These are phyloP conservation scores for Lactarius quietus DNA, from an alignment of 768 basidiomycete genomes.

Conservation along the genomic window DNA sequence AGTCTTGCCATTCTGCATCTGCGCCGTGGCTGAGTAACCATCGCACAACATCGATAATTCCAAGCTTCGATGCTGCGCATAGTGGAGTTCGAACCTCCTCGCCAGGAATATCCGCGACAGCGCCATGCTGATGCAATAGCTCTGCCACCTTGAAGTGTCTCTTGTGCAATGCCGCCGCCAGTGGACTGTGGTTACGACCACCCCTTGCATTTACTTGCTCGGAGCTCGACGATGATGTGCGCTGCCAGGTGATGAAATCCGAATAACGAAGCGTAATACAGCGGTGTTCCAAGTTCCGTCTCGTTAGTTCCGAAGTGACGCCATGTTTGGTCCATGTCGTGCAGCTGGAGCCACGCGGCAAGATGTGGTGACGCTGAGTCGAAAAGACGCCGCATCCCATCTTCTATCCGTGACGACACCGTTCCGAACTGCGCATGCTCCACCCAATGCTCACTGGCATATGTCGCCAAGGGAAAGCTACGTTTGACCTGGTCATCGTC, in stretches of 20 bases:
- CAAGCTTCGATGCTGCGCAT: too few relatives aligned
- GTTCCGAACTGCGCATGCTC: not conserved
- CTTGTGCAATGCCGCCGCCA: too few relatives aligned
- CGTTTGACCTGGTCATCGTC: not conserved
- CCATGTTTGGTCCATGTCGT: not conserved
- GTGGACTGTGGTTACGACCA: not conserved
- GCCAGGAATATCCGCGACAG: not conserved
- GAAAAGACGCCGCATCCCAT: not conserved
- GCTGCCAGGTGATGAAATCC: not conserved
- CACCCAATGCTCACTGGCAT: not conserved
- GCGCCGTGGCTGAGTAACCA: too few relatives aligned
- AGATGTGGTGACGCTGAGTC: not conserved
- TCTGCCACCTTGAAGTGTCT: too few relatives aligned
- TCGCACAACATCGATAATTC: too few relatives aligned
- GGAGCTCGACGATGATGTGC: too few relatives aligned
- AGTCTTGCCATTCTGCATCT: too few relatives aligned
- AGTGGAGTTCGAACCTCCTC: too few relatives aligned
- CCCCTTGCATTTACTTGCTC: too few relatives aligned
- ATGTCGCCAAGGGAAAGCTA: not conserved
- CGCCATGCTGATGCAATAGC: not conserved
- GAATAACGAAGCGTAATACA: not conserved
- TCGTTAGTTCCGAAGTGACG: not conserved
- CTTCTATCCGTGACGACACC: not conserved
- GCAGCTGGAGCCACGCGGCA: not conserved
- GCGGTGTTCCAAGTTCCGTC: not conserved